These are phyloP conservation scores for Metschnikowia orientalis DNA, from an alignment of 805 yeast genomes.

Conservation along the genomic window DNA sequence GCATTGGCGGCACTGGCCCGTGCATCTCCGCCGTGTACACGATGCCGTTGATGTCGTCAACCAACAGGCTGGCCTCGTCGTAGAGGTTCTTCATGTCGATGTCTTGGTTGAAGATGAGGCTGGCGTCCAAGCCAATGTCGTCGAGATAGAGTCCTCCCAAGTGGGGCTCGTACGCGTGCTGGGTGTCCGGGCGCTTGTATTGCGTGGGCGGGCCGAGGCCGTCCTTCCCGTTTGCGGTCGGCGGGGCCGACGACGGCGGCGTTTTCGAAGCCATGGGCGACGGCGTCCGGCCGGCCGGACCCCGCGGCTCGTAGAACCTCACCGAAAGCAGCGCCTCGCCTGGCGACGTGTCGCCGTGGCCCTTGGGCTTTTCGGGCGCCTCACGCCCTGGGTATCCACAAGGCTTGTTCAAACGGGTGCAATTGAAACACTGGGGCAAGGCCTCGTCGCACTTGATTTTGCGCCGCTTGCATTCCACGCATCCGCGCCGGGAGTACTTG, in stretches of 20 bases:
- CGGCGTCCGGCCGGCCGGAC: too few species aligned
- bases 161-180: too few species aligned
- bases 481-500: constrained; percentile 38
- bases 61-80: constrained; percentile 33
- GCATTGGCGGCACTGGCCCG: too few species aligned
- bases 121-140: neutral
- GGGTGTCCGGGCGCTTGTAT: too few species aligned
- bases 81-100: constrained; percentile 22
- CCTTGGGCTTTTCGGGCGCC: neutral
- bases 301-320: constrained; percentile 13
- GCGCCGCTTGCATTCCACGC: constrained; percentile 41
- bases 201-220: too few species aligned
- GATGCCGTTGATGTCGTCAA: constrained; percentile 29
- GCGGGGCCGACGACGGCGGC: too few species aligned
- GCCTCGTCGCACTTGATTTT: constrained; percentile 43
- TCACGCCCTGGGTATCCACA: constrained; percentile 23
- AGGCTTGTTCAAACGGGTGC: constrained; percentile 29
- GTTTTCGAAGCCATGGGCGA: too few species aligned
- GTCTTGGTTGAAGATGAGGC: constrained; percentile 1
- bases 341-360: neutral
- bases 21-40: constrained; percentile 11
- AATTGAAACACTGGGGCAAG: constrained; percentile 34
- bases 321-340: constrained; percentile 4
- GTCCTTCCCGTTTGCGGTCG: too few species aligned
- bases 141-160: too few species aligned